Percentiles rank a stretch among this genome's conserved stretches.
Evolutionary conservation across 2,329 filamentous ascomycete genomes (phyloP).

Genomic region (Talaromyces sp.): DNA sequence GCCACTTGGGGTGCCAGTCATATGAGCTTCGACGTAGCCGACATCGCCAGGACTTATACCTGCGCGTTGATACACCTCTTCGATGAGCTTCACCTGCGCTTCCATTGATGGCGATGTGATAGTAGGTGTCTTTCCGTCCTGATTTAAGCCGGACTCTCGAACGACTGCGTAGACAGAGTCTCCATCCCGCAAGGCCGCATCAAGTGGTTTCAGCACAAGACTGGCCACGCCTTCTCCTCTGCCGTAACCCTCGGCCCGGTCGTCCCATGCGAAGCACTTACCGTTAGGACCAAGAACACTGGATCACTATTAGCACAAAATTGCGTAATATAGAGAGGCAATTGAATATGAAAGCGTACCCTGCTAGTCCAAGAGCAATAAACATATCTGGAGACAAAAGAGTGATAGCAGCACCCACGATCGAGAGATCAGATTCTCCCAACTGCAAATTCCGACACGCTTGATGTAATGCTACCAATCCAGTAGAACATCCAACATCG

Average conservation of each 20-base stretch:
- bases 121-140: slow-evolving; percentile 20
- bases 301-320: too few relatives aligned
- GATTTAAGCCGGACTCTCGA: slow-evolving; percentile 26
- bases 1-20: slow-evolving; percentile 30
- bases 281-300: too few relatives aligned
- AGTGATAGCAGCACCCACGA: slow-evolving; percentile 12
- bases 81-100: slow-evolving; percentile 32
- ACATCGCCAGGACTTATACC: slow-evolving; percentile 15
- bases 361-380: too few relatives aligned
- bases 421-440: slow-evolving; percentile 8
- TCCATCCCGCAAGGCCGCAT: slow-evolving; percentile 41
- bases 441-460: not conserved
- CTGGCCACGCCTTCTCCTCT: slow-evolving; percentile 46
- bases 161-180: slow-evolving; percentile 38
- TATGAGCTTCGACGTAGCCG: slow-evolving; percentile 30
- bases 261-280: too few relatives aligned
- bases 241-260: slow-evolving; percentile 48
- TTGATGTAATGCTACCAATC: not conserved
- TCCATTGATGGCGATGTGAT: too few relatives aligned
- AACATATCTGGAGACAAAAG: slow-evolving; percentile 15
- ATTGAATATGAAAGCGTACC: too few relatives aligned
- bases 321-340: too few relatives aligned
- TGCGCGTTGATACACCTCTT: slow-evolving; percentile 30
- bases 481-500: slow-evolving; percentile 17
- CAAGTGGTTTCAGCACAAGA: slow-evolving; percentile 46